Conservation (phyloP, 306 rosid genomes). For the Castanea sativa region DNA sequence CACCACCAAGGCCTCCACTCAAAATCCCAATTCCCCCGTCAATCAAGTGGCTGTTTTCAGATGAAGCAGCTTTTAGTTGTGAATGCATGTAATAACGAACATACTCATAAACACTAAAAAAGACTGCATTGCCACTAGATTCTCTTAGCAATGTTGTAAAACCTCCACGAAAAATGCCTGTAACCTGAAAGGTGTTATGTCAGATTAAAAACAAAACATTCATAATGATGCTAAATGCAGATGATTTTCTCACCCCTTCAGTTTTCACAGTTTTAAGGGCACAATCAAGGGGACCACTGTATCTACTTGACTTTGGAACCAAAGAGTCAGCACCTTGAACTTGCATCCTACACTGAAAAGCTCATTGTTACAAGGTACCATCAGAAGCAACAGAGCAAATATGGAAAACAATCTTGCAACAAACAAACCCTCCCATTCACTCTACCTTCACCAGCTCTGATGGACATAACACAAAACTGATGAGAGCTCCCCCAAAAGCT, state of each 20-base stretch:
- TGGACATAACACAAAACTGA: constrained; percentile 87
- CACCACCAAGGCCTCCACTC: constrained; percentile 83
- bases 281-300: constrained; percentile 73
- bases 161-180: constrained; percentile 80
- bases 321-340: constrained; percentile 84
- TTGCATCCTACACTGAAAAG: constrained; percentile 98
- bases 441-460: constrained; percentile 87
- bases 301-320: constrained; percentile 66
- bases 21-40: constrained; percentile 82
- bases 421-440: constrained; percentile 18
- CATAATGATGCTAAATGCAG: constrained; percentile 21
- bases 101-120: constrained; percentile 70
- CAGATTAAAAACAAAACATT: constrained; percentile 35
- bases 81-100: constrained; percentile 77
- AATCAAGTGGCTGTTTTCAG: constrained; percentile 49
- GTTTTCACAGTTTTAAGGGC: constrained; percentile 53
- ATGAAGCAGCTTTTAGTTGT: constrained; percentile 44
- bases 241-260: constrained; percentile 74
- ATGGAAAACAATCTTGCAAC: constrained; percentile 11
- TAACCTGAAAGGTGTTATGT: constrained; percentile 65
- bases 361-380: constrained; percentile 29
- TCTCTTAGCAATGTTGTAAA: constrained; percentile 74
- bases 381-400: constrained; percentile 13
- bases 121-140: constrained; percentile 63
- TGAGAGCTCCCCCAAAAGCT: constrained; percentile 75